A percentile compares a stretch with the other conserved stretches of the same genome.
These are phyloP conservation scores for Xenosphaeropsis pyriputrescens DNA, from an alignment of 2,329 filamentous ascomycete genomes.

Conservation along the genomic window DNA sequence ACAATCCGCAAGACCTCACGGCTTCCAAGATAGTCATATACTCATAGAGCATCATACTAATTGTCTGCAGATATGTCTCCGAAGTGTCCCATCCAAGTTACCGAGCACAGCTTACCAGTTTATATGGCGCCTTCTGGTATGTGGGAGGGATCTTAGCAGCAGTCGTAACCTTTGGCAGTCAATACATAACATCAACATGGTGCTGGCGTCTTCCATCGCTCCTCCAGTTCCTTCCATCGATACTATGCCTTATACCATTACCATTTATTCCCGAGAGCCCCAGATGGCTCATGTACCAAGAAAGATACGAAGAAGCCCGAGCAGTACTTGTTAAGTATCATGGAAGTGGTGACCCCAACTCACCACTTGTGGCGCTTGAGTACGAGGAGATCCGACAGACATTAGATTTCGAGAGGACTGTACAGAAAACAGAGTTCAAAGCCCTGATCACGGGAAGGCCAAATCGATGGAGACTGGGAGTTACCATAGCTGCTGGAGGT, in stretches of 20 bases:
- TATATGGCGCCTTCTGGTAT: constrained; percentile 11
- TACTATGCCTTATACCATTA: constrained; percentile 12
- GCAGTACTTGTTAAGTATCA: constrained; percentile 26
- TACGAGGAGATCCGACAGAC: not conserved
- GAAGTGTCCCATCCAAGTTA: not conserved
- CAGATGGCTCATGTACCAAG: constrained; percentile 20
- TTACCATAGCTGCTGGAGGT: too few species aligned
- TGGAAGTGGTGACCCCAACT: constrained; percentile 25
- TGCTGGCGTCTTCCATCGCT: constrained; percentile 21
- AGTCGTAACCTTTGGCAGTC: constrained; percentile 17
- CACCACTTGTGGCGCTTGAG: not conserved
- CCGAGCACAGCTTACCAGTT: constrained; percentile 3
- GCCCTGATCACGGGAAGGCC: too few species aligned
- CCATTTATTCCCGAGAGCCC: constrained; percentile 18
- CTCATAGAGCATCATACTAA: too few species aligned
- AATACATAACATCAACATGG: constrained; percentile 19
- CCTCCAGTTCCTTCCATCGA: constrained; percentile 18
- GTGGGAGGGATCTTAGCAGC: constrained; percentile 16
- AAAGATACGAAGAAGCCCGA: constrained; percentile 15
- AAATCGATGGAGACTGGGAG: too few species aligned
- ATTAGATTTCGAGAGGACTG: not conserved
- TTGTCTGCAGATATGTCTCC: not conserved
- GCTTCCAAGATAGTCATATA: too few species aligned
- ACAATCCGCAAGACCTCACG: too few species aligned
- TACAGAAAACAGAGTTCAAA: constrained; percentile 19